A percentile compares a stretch with the other conserved stretches of the same genome.
Evolutionary conservation across 1,284 basidiomycete species (phyloP).

Genomic region (Marasmius oreades): DNA sequence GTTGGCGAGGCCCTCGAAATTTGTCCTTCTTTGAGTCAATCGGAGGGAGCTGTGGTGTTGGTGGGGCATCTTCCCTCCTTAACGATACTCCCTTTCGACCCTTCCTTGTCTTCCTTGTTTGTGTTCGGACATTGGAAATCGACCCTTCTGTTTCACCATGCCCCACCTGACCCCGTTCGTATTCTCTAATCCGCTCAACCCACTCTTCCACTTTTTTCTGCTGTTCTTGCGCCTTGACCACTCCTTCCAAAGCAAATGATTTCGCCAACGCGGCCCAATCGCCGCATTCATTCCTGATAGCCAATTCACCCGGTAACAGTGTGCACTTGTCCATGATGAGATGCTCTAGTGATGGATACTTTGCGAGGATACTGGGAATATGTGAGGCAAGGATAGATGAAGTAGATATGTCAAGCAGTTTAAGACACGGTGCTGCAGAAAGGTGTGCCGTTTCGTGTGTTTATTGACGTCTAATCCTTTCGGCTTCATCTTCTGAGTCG

Average conservation of each 20-base stretch:
- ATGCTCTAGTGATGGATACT: constrained; percentile 41
- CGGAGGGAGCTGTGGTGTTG: background rate
- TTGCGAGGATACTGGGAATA: constrained; percentile 44
- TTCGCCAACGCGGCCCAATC: constrained; percentile 58
- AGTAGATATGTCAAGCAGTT: constrained; percentile 61
- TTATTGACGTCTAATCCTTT: background rate
- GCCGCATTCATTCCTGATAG: constrained; percentile 29
- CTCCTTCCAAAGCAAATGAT: constrained; percentile 50
- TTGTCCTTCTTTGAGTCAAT: constrained; percentile 1
- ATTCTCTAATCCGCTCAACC: constrained; percentile 32
- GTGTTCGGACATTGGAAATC: background rate
- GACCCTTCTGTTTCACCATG: background rate
- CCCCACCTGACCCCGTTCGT: background rate
- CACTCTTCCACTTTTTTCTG: constrained; percentile 56
- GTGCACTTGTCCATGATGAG: constrained; percentile 54
- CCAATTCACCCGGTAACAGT: constrained; percentile 35
- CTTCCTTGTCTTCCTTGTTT: constrained; percentile 10
- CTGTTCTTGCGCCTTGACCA: constrained; percentile 47
- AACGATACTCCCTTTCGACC: constrained; percentile 25
- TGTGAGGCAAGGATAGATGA: constrained; percentile 45
- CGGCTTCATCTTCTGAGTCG: constrained; percentile 1
- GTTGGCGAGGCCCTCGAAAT: background rate
- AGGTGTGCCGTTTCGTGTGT: constrained; percentile 19
- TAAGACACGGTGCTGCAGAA: constrained; percentile 34
- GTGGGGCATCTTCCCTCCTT: constrained; percentile 11